Percentiles rank a stretch among this genome's conserved stretches.
These are phyloP conservation scores for Didymella pomorum DNA, from an alignment of 2,329 filamentous ascomycete genomes.

Conservation along the genomic window DNA sequence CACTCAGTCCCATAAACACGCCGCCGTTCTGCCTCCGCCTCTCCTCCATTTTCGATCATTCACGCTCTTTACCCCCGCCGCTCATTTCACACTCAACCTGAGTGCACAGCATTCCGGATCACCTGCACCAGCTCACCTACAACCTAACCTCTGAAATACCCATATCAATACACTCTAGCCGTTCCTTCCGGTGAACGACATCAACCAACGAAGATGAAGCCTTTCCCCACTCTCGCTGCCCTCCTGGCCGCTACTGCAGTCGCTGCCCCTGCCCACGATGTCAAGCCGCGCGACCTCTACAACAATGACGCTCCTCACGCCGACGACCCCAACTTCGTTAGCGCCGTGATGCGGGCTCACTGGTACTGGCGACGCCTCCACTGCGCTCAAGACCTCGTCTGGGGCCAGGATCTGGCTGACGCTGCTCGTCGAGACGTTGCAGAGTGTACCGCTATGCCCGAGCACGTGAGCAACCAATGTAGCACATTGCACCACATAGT, in stretches of 20 bases:
- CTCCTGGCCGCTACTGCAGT: constrained; percentile 33
- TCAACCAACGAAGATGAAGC: constrained; percentile 37
- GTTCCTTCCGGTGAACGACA: constrained; percentile 14
- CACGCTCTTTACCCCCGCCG: constrained; percentile 15
- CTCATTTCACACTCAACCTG: constrained; percentile 11
- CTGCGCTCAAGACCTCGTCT: constrained; percentile 47
- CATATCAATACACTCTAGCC: constrained; percentile 19
- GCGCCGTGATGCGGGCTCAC: constrained; percentile 45
- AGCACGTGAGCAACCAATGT: constrained; percentile 35
- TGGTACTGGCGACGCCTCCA: constrained; percentile 49
- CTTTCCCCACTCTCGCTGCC: constrained; percentile 28
- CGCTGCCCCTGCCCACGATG: constrained; percentile 32
- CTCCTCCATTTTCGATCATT: constrained; percentile 16
- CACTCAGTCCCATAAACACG: constrained; percentile 17
- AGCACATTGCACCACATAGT: neutral
- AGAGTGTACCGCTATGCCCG: constrained; percentile 34
- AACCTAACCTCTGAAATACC: constrained; percentile 26
- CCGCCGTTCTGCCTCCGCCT: neutral
- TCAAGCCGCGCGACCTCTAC: constrained; percentile 27
- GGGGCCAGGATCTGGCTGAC: constrained; percentile 41
- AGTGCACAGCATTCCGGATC: constrained; percentile 3
- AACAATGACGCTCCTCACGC: constrained; percentile 35
- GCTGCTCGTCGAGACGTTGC: constrained; percentile 37
- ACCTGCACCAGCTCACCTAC: constrained; percentile 15
- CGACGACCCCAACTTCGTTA: constrained; percentile 43